Evolutionary conservation across 2,329 filamentous ascomycete genomes (phyloP).

Genomic region (Didymella pinodella): DNA sequence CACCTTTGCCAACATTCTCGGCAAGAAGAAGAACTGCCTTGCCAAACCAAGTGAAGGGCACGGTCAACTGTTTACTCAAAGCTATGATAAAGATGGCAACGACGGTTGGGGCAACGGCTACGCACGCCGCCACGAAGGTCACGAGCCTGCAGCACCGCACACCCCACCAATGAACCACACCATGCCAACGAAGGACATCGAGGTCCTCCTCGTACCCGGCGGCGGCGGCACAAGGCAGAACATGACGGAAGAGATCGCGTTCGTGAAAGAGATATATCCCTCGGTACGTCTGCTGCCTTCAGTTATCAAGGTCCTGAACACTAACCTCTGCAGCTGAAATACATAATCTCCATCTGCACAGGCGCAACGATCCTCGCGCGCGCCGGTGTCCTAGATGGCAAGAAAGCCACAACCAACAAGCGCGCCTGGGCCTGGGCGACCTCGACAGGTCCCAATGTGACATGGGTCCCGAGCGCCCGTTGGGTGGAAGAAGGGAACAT

Average conservation of each 20-base stretch:
- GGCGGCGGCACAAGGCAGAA: slow-evolving; percentile 59
- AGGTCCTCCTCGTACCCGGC: slow-evolving; percentile 72
- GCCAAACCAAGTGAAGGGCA: slow-evolving; percentile 8
- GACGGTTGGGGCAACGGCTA: slow-evolving; percentile 21
- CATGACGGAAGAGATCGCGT: slow-evolving; percentile 54
- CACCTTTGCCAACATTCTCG: slow-evolving; percentile 61
- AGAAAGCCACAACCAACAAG: slow-evolving; percentile 73
- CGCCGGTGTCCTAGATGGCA: slow-evolving; percentile 67
- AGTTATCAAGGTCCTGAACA: too few relatives aligned
- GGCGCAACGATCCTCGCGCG: slow-evolving; percentile 66
- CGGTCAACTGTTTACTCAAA: slow-evolving; percentile 4
- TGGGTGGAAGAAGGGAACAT: slow-evolving; percentile 72
- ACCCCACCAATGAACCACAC: slow-evolving; percentile 16
- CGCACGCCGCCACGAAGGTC: slow-evolving; percentile 19
- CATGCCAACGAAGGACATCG: slow-evolving; percentile 51
- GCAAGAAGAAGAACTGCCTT: slow-evolving; percentile 5
- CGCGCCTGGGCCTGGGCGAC: slow-evolving; percentile 59
- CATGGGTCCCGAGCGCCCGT: slow-evolving; percentile 63
- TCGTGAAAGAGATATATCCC: slow-evolving; percentile 59
- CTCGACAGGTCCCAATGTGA: slow-evolving; percentile 58
- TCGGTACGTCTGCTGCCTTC: slow-evolving; percentile 41
- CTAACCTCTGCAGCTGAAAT: slow-evolving; percentile 44
- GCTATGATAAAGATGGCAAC: slow-evolving; percentile 3
- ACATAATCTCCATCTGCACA: slow-evolving; percentile 72
- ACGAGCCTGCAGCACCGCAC: neutral